These are phyloP conservation scores for Termitomyces sp. DNA, from an alignment of 768 basidiomycete species.

Conservation along the genomic window DNA sequence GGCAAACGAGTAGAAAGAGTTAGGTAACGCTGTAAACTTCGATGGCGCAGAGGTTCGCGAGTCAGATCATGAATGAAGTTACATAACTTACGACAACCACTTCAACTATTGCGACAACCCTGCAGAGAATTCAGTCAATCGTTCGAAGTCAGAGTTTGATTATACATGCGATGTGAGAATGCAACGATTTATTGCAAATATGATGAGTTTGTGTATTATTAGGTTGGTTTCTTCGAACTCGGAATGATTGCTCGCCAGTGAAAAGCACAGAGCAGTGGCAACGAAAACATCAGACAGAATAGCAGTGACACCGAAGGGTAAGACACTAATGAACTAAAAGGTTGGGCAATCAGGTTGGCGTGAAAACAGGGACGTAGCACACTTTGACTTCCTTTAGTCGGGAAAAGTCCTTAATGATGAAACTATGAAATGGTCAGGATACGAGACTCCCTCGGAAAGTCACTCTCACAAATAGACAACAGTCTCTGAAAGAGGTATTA, in stretches of 20 bases:
- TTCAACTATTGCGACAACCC: constrained; percentile 32
- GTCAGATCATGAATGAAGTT: not conserved
- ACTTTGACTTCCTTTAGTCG: constrained; percentile 29
- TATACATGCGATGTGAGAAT: constrained; percentile 43
- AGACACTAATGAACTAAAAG: constrained; percentile 25
- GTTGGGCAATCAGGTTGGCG: not conserved
- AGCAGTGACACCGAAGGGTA: constrained; percentile 40
- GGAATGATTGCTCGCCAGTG: constrained; percentile 34
- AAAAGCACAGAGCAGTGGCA: constrained; percentile 33
- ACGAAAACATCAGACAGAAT: constrained; percentile 43
- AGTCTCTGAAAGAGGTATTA: constrained; percentile 22
- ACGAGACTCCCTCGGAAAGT: not conserved
- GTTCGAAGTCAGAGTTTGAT: not conserved
- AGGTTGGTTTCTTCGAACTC: constrained; percentile 35
- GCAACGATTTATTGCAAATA: constrained; percentile 46
- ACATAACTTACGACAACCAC: constrained; percentile 24
- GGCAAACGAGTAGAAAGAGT: constrained; percentile 40
- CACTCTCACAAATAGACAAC: constrained; percentile 30
- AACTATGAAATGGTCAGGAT: constrained; percentile 18
- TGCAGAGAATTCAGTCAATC: constrained; percentile 11
- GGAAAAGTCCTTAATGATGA: constrained; percentile 29
- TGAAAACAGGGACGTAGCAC: constrained; percentile 6
- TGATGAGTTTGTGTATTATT: constrained; percentile 38
- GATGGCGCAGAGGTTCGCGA: not conserved
- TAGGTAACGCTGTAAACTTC: constrained; percentile 33